Conservation (phyloP, 2,329 filamentous ascomycete genomes). For the Byssothecium circinans region DNA sequence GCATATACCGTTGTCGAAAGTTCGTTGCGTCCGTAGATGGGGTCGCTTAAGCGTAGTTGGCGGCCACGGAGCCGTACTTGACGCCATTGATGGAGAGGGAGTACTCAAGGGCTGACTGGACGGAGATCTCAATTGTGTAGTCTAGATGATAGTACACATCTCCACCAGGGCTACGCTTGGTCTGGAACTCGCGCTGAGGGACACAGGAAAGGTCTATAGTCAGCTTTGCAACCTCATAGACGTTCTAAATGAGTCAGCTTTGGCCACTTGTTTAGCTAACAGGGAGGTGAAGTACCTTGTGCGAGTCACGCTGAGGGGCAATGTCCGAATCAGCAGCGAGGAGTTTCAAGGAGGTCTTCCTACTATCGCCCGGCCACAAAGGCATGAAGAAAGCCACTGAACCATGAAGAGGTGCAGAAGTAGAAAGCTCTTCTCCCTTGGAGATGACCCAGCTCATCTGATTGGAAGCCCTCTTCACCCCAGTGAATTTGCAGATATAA, state of each 20-base stretch:
- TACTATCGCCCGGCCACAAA: conserved; percentile 4
- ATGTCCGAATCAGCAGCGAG: conserved; percentile 6
- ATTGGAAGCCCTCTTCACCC: neutral
- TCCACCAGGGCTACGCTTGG: neutral
- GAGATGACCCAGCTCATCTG: conserved; percentile 20
- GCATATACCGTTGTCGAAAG: neutral
- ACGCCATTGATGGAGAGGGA: conserved; percentile 13
- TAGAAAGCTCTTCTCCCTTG: conserved; percentile 18
- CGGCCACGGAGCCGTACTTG: conserved; percentile 19
- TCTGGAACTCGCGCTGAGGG: conserved; percentile 1
- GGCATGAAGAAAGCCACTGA: rapidly evolving
- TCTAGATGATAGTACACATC: neutral
- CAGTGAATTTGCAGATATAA: conserved; percentile 1
- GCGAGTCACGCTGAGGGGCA: neutral
- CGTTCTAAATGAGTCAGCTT: conserved; percentile 7
- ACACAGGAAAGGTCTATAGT: conserved; percentile 14
- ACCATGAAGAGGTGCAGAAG: conserved; percentile 1
- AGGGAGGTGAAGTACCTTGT: conserved; percentile 4
- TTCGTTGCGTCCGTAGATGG: neutral
- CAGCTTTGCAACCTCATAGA: conserved; percentile 12
- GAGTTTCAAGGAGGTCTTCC: neutral
- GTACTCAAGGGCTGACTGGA: conserved; percentile 24
- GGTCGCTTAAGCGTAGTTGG: conserved; percentile 12
- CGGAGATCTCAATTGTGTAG: conserved; percentile 11
- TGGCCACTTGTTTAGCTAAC: neutral